A percentile compares a stretch with the other conserved stretches of the same genome.
Evolutionary conservation across 2,329 filamentous ascomycete species (phyloP).

Genomic region (Beauveria varroae): DNA sequence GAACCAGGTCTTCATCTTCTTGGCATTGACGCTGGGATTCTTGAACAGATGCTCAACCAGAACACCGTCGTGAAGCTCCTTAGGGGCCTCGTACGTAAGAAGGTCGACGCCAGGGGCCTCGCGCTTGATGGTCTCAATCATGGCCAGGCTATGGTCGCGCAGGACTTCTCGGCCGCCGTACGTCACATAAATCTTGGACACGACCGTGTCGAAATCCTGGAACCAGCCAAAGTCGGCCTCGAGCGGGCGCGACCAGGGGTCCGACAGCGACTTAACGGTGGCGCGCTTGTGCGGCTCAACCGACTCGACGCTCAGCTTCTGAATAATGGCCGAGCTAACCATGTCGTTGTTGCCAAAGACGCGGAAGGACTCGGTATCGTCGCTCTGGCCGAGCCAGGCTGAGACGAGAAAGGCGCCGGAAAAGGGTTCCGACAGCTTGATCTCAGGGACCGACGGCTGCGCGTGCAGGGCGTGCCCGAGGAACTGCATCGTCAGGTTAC

Average conservation of each 20-base stretch:
- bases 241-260: constrained; percentile 8
- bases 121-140: neutral
- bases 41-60: constrained; percentile 21
- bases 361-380: neutral
- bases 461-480: constrained; percentile 23
- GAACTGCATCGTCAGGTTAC: constrained; percentile 24
- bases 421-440: constrained; percentile 19
- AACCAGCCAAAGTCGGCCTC: constrained; percentile 3
- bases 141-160: constrained; percentile 2
- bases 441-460: constrained; percentile 14
- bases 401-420: constrained; percentile 24
- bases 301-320: neutral
- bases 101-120: constrained; percentile 3
- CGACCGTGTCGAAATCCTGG: neutral
- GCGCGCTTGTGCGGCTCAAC: neutral
- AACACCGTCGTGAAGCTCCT: constrained; percentile 21
- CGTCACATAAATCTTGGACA: constrained; percentile 3
- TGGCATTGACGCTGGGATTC: constrained; percentile 21
- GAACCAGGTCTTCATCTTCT: constrained; percentile 26
- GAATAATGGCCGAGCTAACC: neutral
- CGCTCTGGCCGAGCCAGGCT: constrained; percentile 17
- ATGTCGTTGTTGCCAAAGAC: constrained; percentile 9
- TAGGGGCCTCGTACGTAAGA: neutral
- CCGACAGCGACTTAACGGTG: neutral
- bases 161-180: constrained; percentile 7